These are phyloP conservation scores for Plasmodium gallinaceum DNA, from an alignment of 169 alveolate genomes.

Conservation along the genomic window DNA sequence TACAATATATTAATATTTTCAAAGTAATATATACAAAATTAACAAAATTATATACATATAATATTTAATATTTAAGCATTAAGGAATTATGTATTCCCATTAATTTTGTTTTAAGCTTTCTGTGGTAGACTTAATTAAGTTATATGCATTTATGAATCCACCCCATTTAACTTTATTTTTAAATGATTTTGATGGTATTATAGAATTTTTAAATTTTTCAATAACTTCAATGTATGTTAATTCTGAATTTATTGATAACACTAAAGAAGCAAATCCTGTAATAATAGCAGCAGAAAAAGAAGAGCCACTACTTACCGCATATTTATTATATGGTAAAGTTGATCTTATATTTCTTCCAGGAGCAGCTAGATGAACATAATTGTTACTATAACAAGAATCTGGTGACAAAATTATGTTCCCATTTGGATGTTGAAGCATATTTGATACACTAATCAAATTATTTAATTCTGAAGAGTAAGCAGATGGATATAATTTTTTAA, in stretches of 20 bases:
- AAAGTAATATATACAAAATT: no score
- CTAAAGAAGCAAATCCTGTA: slow-evolving; percentile 22
- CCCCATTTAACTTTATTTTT: slow-evolving; percentile 39
- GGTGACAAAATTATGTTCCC: slow-evolving; percentile 2
- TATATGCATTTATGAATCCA: slow-evolving; percentile 22
- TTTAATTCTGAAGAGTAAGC: slow-evolving; percentile 22
- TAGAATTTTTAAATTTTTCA: slow-evolving; percentile 1
- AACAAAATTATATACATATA: no score
- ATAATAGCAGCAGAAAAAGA: slow-evolving; percentile 58
- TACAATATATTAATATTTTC: no score
- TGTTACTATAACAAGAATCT: slow-evolving; percentile 42
- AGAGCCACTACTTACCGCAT: slow-evolving; percentile 56
- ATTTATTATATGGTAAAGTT: slow-evolving; percentile 14
- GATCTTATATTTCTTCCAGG: slow-evolving; percentile 57
- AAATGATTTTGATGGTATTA: slow-evolving; percentile 8
- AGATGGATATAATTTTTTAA: slow-evolving; percentile 34
- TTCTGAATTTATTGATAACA: slow-evolving; percentile 3
- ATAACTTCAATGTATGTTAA: slow-evolving; percentile 17
- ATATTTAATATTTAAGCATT: no score
- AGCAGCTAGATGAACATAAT: slow-evolving; percentile 52
- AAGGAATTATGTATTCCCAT: no score
- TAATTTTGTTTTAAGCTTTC: background rate
- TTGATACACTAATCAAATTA: slow-evolving; percentile 26
- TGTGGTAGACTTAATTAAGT: background rate
- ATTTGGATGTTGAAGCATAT: slow-evolving; percentile 22